Evolutionary conservation across 2,329 filamentous ascomycete genomes (phyloP).

Genomic region (Xylariaceae sp.): DNA sequence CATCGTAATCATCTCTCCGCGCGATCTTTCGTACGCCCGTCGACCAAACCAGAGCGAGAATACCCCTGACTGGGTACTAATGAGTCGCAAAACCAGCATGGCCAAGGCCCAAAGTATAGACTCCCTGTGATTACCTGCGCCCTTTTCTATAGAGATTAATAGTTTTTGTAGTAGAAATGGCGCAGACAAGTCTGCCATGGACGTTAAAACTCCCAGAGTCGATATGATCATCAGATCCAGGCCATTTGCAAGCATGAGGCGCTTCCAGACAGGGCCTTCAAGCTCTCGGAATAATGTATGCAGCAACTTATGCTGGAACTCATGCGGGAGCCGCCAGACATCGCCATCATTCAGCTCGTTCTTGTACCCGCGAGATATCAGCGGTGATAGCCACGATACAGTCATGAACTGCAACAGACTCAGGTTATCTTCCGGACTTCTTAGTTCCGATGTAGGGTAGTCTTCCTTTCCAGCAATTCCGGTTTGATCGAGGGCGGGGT

Average conservation of each 20-base stretch:
- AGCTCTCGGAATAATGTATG: slow-evolving; percentile 71
- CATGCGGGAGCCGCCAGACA: slow-evolving; percentile 73
- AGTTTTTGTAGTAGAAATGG: slow-evolving; percentile 70
- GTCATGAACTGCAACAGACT: slow-evolving; percentile 79
- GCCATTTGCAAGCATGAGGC: slow-evolving; percentile 70
- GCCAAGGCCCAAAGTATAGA: slow-evolving; percentile 62
- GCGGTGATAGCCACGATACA: slow-evolving; percentile 73
- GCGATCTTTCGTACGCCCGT: slow-evolving; percentile 74
- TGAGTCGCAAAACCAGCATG: slow-evolving; percentile 54
- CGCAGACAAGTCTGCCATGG: slow-evolving; percentile 49
- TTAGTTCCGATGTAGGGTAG: slow-evolving; percentile 52
- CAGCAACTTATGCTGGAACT: slow-evolving; percentile 74
- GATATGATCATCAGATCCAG: slow-evolving; percentile 69
- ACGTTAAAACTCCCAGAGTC: slow-evolving; percentile 57
- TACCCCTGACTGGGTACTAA: slow-evolving; percentile 60
- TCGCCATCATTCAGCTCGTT: slow-evolving; percentile 70
- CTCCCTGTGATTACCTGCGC: slow-evolving; percentile 44
- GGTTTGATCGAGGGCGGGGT: slow-evolving; percentile 47
- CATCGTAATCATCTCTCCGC: slow-evolving; percentile 83
- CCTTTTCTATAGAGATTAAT: slow-evolving; percentile 59
- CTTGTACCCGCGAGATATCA: slow-evolving; percentile 60
- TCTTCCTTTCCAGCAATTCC: slow-evolving; percentile 56
- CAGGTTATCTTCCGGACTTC: slow-evolving; percentile 72
- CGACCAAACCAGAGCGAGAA: slow-evolving; percentile 78
- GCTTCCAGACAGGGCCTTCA: slow-evolving; percentile 63